Base-by-base conservation (phyloP, 768 basidiomycete species). In the Serendipita indica region DNA sequence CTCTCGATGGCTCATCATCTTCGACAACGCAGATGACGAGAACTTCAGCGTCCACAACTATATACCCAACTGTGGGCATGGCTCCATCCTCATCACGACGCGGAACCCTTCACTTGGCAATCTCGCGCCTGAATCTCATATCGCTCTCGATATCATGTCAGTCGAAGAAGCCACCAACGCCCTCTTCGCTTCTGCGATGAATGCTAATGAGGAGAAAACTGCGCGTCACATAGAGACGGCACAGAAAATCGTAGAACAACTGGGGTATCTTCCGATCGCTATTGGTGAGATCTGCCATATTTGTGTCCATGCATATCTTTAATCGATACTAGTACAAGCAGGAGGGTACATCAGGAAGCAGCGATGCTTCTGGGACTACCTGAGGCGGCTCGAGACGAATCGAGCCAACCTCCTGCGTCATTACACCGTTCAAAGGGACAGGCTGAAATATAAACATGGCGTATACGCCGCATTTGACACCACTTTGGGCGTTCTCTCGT, bases 401-500 rank as follows among this genome's bases (percentile, higher is more conserved):
- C 49, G 49, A 7, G 16, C n/a, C 10, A 18, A 30, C 10, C 20
- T 54, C 22, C 49, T 54, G 20, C 20, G 30, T 10, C 30, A 32
- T 6, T 32, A 25, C n/a, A 32, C 49, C 4, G n/a, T 16, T 18
- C 49, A 54, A n/a, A 18, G 22, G 16, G 49, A 54, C 22, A 18
- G 30, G 7, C 49, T 27, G 7, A 28, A 54, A 10, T 10, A 27
- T 32, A 7, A 10, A 54, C 10, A 54, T 54, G 30, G 49, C 10
- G 20, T 54, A 16, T 54, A 54, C n/a, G 49, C 49, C 22, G 49
- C 22, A 3, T 54, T 54, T 54, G 49, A 54, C 30, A 54, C 49
- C 16, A 54, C 49, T 10, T n/a, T 54, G 30, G 30, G n/a, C 6
- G 49, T 28, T 20, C 20, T 54, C 3, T 54, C 49, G 30, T 30